Percentiles rank a stretch among this genome's conserved stretches.
Conservation (phyloP, 108 stramenopile species). For the Cyclotella choctawhatcheeana region DNA sequence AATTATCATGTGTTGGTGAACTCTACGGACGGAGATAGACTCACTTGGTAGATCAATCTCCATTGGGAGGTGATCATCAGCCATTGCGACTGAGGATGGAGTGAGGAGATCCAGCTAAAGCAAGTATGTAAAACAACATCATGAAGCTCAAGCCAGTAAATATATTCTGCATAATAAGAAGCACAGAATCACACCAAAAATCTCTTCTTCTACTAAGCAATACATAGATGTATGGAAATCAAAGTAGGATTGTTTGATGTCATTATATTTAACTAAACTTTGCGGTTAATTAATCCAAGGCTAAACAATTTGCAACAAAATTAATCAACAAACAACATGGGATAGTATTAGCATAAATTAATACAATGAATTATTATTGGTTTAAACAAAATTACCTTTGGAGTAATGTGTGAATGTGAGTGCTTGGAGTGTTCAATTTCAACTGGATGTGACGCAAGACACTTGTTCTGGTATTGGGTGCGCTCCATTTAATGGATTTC, state of each 20-base stretch:
- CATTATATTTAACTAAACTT: constrained; percentile 88
- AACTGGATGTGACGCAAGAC: constrained; percentile 87
- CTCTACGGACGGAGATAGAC: too few relatives aligned
- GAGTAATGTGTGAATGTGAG: constrained; percentile 75
- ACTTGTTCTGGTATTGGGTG: constrained; percentile 91
- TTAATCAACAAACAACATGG: constrained; percentile 62
- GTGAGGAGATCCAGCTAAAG: too few relatives aligned
- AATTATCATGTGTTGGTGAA: too few relatives aligned
- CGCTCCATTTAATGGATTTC: constrained; percentile 84
- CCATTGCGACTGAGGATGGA: too few relatives aligned
- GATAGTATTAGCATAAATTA: constrained; percentile 76
- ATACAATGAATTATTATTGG: constrained; percentile 83
- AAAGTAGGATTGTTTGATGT: constrained; percentile 57
- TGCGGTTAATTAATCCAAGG: constrained; percentile 82
- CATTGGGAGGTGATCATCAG: too few relatives aligned
- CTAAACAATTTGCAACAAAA: constrained; percentile 58
- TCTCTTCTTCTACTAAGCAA: too few relatives aligned
- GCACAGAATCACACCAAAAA: too few relatives aligned
- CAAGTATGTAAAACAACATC: too few relatives aligned
- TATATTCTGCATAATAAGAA: too few relatives aligned
- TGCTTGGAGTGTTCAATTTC: constrained; percentile 91
- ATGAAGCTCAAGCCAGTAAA: too few relatives aligned
- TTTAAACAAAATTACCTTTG: constrained; percentile 82
- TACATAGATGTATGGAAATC: too few relatives aligned
- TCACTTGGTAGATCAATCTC: too few relatives aligned